Base-by-base conservation (phyloP, 2,329 filamentous ascomycete species). In the Peltaster fructicola region DNA sequence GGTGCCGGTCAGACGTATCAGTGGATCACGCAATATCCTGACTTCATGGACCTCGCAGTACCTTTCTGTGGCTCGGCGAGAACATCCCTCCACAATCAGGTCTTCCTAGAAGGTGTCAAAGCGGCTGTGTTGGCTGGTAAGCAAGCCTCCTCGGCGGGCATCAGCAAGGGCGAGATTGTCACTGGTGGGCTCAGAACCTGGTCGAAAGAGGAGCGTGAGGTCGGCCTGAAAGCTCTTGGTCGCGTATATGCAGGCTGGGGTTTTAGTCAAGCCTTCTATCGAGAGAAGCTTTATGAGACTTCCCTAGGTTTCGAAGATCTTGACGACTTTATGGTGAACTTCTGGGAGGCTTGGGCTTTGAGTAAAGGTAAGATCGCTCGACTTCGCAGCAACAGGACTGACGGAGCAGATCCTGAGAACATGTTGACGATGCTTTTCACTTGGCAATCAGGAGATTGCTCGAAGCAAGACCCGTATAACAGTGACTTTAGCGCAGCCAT, bases 191-290 rank as follows among this genome's bases (percentile, higher is more conserved):
- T 31, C 15, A 29, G 33, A n/a, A 23, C 25, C 5, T 45, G 42
- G 41, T 61, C 53, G 3, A 48, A 51, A 0, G 56, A 65, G 24
- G 62, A 73, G 34, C 63, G 46, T 23, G 52, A 56, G 9, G 51
- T 56, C 11, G 71, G 67, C 0, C 43, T 85, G 19, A 81, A 73
- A 40, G 77, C 78, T 0, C 65, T 85, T 5, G 43, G 43, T 2
- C 33, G 47, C 5, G 77, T 71, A 0, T 88, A 88, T 48, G 76
- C 78, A 1, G 78, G 77, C 1, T 88, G 67, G 77, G 78, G 79
- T 0, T 77, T 85, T 39, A 76, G 69, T 25, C 77, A 84, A 40
- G 63, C 74, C 0, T 85, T 84, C 40, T 85, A 85, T 40, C 63
- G 78, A 1, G 57, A 79, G 36, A 71, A 62, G 43, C 31, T 79